Base-by-base conservation (phyloP, 2,329 filamentous ascomycete species). In the Aspergillus ochraceoroseus region DNA sequence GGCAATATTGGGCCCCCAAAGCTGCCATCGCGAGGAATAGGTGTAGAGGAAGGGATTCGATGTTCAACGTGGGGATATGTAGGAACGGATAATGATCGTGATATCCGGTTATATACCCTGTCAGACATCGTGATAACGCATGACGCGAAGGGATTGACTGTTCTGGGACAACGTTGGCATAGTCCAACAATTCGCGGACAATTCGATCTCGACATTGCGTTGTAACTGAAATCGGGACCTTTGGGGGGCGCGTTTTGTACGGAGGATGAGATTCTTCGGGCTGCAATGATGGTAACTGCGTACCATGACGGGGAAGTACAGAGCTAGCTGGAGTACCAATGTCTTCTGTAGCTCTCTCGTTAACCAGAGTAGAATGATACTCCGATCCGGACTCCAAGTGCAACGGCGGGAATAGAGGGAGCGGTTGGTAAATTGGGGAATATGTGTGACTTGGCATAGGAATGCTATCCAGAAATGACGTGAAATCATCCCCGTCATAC, bases 81-180 rank as follows among this genome's bases (percentile, higher is more conserved):
- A 62, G 38, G 18, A 62, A 53, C 0, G 59, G 59, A 20, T 62
- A 62, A 32, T 62, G 59, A 11, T 61, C 57, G 20, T 63, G 59
- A 18, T 51, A 63, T 1, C 59, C 59, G 2, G 49, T 60, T 5
- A 63, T 38, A 40, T 63, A 62, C 1, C 59, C 59, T 1, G 58
- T 61, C 9, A 63, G 36, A 38, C 57, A 63, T 14, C 59, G 51
- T 9, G 59, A 63, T 12, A 63, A 30, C 7, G 59, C 58, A 47
- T 63, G 59, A 7, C 59, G 52, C 3, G 59, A 63, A 5, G 59
- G 59, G 2, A 61, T 41, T 4, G 52, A 53, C 6, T 47, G 51
- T 12, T 58, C 23, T 0, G 55, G 47, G 2, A 59, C 52, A 1
- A 63, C 59, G 46, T 56, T 61, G 4, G 49, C 26, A 34, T 59